phyloP scores from a whole-genome alignment of 2,329 filamentous ascomycete species.

The Exophiala alcalophila region DNA sequence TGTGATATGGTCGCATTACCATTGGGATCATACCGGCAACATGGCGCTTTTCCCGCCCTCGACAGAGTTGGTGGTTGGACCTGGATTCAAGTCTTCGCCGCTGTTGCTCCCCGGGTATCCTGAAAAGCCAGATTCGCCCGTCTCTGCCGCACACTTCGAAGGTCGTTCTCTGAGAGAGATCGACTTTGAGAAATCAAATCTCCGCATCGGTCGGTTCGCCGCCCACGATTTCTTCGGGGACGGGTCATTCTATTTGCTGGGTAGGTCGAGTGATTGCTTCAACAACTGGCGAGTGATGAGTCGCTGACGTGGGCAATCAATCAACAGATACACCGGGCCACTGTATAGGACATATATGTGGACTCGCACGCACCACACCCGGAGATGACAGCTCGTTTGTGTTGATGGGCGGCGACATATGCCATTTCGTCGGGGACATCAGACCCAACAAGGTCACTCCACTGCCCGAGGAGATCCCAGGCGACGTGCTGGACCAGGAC shows the following conservation, averaged over 20 bases:
- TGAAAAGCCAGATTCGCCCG: constrained; percentile 35
- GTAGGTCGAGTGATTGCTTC: too few relatives aligned
- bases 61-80: constrained; percentile 53
- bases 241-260: constrained; percentile 43
- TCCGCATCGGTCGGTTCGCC: constrained; percentile 39
- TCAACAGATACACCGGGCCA: constrained; percentile 43
- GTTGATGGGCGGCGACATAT: constrained; percentile 49
- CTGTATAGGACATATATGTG: constrained; percentile 50
- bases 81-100: constrained; percentile 45
- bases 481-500: constrained; percentile 15
- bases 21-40: constrained; percentile 51
- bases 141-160: constrained; percentile 37
- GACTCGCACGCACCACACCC: constrained; percentile 45
- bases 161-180: constrained; percentile 31
- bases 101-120: constrained; percentile 50
- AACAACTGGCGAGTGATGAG: neutral
- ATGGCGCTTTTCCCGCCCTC: constrained; percentile 45
- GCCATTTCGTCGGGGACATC: constrained; percentile 41
- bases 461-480: constrained; percentile 25
- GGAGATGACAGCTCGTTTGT: constrained; percentile 35
- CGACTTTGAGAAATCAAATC: constrained; percentile 4
- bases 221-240: constrained; percentile 45
- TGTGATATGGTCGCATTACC: constrained; percentile 35
- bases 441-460: constrained; percentile 33
- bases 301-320: too few relatives aligned